Evolutionary conservation across 179 eudicot species (phyloP), one percentile per base, ranked within the genome.

Genomic region (Silene vulgaris): DNA sequence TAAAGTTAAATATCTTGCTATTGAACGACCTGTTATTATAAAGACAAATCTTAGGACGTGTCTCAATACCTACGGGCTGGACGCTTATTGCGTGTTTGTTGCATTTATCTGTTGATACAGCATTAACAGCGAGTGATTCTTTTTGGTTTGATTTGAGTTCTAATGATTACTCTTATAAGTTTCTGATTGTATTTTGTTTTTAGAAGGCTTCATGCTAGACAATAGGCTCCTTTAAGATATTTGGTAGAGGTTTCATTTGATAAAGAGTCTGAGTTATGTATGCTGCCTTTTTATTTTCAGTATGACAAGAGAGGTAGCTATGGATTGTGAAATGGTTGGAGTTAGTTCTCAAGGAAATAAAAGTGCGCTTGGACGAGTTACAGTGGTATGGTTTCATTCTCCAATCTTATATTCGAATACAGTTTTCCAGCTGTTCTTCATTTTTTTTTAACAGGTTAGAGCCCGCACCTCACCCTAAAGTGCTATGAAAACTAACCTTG

Each of bases 281-380:
- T 68, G 8, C 57, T 71, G 19, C 65, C 37, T 23, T 65, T 72
- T 72, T 71, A 14, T 75, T 21, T 62, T 54, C 86, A 94, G 98
- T 78, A 72, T 90, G 56, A 92, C 97, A 75, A 86, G 88, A 71
- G 88, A 79, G 76, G 54, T 94, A 69, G 97, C 86, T 62, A 92
- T 94, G 97, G 98, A 94, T 79, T 94, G 97, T 72, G 98, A 94
- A 85, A 94, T 94, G 98, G 98, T 94, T 80, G 98, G 98, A 76
- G 92, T 90, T 77, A 87, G 92, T 80, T 77, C 89, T 66, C 65
- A 80, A 26, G 98, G 97, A 77, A 92, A 90, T 79, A 92, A 90
- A 87, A 92, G 97, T 68, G 98, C 98, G 48, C 98, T 94, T 85
- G 98, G 91, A 65, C 85, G 97, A 82, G 97, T 90, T 56, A 92